These are phyloP conservation scores for Zymoseptoria pseudotritici DNA, from an alignment of 2,329 filamentous ascomycete genomes.

Conservation along the genomic window DNA sequence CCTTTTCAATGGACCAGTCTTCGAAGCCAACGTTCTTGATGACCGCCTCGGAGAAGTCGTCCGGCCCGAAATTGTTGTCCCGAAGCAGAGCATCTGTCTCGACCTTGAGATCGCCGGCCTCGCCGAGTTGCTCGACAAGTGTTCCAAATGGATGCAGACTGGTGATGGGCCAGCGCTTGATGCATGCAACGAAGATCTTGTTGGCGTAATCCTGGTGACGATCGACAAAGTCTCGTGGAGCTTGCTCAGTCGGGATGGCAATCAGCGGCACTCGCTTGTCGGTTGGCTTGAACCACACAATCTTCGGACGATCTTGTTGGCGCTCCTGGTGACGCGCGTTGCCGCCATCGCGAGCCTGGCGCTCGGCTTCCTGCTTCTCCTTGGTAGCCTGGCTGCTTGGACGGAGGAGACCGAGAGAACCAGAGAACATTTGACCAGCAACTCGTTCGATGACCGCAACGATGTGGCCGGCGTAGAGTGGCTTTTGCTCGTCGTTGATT, in stretches of 20 bases:
- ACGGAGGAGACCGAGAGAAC: slow-evolving; percentile 80
- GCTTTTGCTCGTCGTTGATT: slow-evolving; percentile 97
- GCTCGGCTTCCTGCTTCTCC: slow-evolving; percentile 97
- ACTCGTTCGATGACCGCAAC: slow-evolving; percentile 96
- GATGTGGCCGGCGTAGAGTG: slow-evolving; percentile 91
- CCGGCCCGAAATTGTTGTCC: slow-evolving; percentile 97
- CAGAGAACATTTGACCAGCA: slow-evolving; percentile 97
- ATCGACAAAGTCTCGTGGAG: slow-evolving; percentile 94
- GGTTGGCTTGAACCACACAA: slow-evolving; percentile 99
- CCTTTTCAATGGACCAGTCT: slow-evolving; percentile 80
- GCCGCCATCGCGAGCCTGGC: slow-evolving; percentile 77
- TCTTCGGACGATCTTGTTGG: slow-evolving; percentile 95
- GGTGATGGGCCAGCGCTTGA: slow-evolving; percentile 99
- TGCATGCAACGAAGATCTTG: slow-evolving; percentile 96
- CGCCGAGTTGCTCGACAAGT: slow-evolving; percentile 89
- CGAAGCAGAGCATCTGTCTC: slow-evolving; percentile 94
- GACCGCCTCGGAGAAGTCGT: slow-evolving; percentile 96
- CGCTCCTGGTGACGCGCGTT: slow-evolving; percentile 68
- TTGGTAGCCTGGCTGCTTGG: slow-evolving; percentile 98
- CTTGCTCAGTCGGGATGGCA: slow-evolving; percentile 96
- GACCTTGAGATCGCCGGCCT: slow-evolving; percentile 95
- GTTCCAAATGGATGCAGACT: slow-evolving; percentile 99
- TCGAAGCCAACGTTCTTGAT: slow-evolving; percentile 86
- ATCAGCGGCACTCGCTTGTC: slow-evolving; percentile 98
- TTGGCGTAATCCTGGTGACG: slow-evolving; percentile 97